phyloP scores from a whole-genome alignment of 768 basidiomycete genomes.

The Tylopilus subfusipes region DNA sequence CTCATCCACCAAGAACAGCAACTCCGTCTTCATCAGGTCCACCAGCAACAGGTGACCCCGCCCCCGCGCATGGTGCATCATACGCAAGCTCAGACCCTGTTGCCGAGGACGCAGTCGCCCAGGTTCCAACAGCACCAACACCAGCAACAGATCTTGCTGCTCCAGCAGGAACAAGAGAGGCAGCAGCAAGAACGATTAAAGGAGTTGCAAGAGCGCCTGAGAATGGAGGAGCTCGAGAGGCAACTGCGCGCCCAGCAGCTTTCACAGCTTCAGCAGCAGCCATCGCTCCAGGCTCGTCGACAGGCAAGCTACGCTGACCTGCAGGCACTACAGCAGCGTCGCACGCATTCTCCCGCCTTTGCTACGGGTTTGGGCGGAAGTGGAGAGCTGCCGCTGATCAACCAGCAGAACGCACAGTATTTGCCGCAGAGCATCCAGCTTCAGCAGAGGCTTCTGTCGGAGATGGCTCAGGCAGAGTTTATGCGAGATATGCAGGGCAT shows the following conservation, averaged over 20 bases:
- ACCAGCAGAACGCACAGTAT: slow-evolving; percentile 53
- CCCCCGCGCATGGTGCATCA: slow-evolving; percentile 64
- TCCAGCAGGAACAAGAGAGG: slow-evolving; percentile 66
- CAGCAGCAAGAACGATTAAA: slow-evolving; percentile 53
- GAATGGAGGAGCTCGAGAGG: slow-evolving; percentile 63
- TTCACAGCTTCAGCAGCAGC: slow-evolving; percentile 44
- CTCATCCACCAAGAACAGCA: slow-evolving; percentile 34
- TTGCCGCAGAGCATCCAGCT: slow-evolving; percentile 64
- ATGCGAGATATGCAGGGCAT: slow-evolving; percentile 60
- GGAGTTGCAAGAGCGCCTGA: slow-evolving; percentile 62
- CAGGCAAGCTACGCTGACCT: slow-evolving; percentile 46
- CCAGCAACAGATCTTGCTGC: slow-evolving; percentile 62
- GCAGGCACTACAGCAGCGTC: slow-evolving; percentile 47
- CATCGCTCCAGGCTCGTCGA: slow-evolving; percentile 36
- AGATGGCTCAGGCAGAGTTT: slow-evolving; percentile 70
- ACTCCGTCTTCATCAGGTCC: slow-evolving; percentile 38
- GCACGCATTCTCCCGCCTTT: slow-evolving; percentile 47
- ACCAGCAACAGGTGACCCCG: slow-evolving; percentile 45
- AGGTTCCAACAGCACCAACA: slow-evolving; percentile 74
- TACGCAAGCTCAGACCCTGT: slow-evolving; percentile 17
- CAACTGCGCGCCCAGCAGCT: slow-evolving; percentile 54
- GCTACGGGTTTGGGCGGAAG: slow-evolving; percentile 11
- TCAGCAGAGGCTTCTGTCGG: slow-evolving; percentile 73
- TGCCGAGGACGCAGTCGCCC: slow-evolving; percentile 70
- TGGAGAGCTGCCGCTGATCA: slow-evolving; percentile 35